phyloP scores from a whole-genome alignment of 2,329 filamentous ascomycete genomes.

The Aureobasidium sp. region DNA sequence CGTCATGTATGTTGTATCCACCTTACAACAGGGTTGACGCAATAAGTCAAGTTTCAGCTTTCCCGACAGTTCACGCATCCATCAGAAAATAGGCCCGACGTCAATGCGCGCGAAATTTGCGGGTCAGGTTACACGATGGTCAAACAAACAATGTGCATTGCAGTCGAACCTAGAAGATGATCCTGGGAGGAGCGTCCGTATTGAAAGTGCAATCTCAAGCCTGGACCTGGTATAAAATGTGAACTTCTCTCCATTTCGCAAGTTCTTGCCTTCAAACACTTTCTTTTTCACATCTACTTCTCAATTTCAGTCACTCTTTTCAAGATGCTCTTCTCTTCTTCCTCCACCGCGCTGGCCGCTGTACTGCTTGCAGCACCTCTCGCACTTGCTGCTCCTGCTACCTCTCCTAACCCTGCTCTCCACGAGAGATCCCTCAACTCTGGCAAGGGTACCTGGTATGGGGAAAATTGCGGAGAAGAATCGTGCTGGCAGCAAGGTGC shows the following conservation, averaged over 20 bases:
- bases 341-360: constrained; percentile 8
- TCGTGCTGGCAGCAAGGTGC: constrained; percentile 19
- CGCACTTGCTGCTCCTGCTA: constrained; percentile 6
- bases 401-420: not conserved
- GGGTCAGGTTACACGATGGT: not conserved
- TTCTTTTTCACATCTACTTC: not conserved
- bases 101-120: not conserved
- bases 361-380: not conserved
- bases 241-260: not conserved
- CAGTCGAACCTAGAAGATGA: not conserved
- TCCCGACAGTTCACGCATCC: not conserved
- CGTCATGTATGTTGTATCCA: not conserved
- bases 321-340: constrained; percentile 9
- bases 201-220: not conserved
- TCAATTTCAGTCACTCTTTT: not conserved
- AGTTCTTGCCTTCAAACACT: not conserved
- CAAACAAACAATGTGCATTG: not conserved
- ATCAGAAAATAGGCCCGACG: not conserved
- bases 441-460: constrained; percentile 16
- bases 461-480: constrained; percentile 17
- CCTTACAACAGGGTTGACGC: not conserved
- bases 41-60: constrained; percentile 3
- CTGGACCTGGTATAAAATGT: not conserved
- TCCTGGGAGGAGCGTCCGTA: not conserved
- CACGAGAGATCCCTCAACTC: not conserved